Evolutionary conservation across 2,329 filamentous ascomycete genomes (phyloP).

Genomic region (Cytospora mali): DNA sequence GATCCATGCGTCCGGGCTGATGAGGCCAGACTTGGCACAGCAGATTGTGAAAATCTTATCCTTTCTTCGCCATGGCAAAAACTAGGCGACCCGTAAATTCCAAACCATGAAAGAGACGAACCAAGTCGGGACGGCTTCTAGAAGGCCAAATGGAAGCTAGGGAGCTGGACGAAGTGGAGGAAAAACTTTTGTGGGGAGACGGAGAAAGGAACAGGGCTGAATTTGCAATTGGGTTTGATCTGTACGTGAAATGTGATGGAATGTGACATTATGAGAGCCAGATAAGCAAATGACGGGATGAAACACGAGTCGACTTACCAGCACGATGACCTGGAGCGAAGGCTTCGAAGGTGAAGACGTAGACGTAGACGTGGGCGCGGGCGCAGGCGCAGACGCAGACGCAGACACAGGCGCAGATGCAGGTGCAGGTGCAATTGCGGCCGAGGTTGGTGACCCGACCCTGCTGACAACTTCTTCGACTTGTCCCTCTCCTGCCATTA

Average conservation of each 20-base stretch:
- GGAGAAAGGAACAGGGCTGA: neutral
- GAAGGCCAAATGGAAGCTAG: conserved; percentile 5
- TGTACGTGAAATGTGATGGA: neutral
- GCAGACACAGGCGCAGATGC: conserved; percentile 16
- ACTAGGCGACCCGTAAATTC: neutral
- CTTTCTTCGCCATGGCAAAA: neutral
- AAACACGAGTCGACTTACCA: conserved; percentile 57
- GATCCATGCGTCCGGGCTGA: neutral
- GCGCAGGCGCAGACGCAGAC: conserved; percentile 13
- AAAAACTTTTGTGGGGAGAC: neutral
- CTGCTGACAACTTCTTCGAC: conserved; percentile 20
- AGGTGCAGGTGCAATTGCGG: conserved; percentile 15
- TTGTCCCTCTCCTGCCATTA: conserved; percentile 26
- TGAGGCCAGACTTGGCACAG: neutral
- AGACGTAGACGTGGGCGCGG: too few relatives aligned
- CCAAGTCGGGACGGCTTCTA: conserved; percentile 1
- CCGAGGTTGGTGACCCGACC: conserved; percentile 22
- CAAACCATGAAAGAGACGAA: neutral
- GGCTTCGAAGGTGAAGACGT: conserved; percentile 37
- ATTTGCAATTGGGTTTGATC: neutral
- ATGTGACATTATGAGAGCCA: conserved; percentile 6
- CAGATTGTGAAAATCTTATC: neutral
- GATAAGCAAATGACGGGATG: conserved; percentile 6
- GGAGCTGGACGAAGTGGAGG: neutral
- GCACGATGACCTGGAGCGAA: conserved; percentile 72